phyloP scores from a whole-genome alignment of 768 basidiomycete species.

The Mycena amicta region DNA sequence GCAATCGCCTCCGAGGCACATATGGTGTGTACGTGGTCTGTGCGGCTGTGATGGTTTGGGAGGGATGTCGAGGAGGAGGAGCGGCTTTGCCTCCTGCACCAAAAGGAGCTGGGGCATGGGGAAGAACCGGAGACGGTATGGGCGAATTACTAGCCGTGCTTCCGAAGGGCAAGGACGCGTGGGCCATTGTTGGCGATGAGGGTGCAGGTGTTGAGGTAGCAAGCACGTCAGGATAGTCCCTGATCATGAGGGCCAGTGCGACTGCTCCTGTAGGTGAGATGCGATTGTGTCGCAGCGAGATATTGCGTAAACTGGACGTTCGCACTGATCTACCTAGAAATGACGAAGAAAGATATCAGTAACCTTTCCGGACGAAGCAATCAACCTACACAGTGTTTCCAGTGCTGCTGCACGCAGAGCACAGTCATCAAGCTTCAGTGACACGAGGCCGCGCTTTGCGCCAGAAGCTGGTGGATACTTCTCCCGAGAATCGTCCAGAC shows the following conservation, averaged over 20 bases:
- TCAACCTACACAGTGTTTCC: constrained; percentile 76
- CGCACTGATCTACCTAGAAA: constrained; percentile 77
- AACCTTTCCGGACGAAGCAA: background rate
- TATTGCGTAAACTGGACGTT: constrained; percentile 79
- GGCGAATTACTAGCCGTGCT: constrained; percentile 1
- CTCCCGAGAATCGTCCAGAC: constrained; percentile 1
- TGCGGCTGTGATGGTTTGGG: constrained; percentile 48
- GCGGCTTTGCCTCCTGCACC: constrained; percentile 33
- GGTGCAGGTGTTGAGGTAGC: constrained; percentile 31
- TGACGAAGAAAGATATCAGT: constrained; percentile 2
- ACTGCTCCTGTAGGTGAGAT: constrained; percentile 87
- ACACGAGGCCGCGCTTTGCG: constrained; percentile 63
- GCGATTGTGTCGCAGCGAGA: constrained; percentile 87
- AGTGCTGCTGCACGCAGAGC: constrained; percentile 69
- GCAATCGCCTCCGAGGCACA: constrained; percentile 66
- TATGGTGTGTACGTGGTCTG: constrained; percentile 87
- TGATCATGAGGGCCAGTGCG: constrained; percentile 92
- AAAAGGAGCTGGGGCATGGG: constrained; percentile 28
- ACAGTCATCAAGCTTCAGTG: constrained; percentile 89
- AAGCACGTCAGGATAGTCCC: constrained; percentile 88
- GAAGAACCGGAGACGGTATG: constrained; percentile 31
- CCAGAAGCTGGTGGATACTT: constrained; percentile 29
- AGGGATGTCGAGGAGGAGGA: constrained; percentile 39
- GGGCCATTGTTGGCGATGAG: constrained; percentile 36
- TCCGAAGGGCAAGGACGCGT: constrained; percentile 39